A percentile compares a stretch with the other conserved stretches of the same genome.
Evolutionary conservation across 2,329 filamentous ascomycete genomes (phyloP).

Genomic region (Fusarium sp.): DNA sequence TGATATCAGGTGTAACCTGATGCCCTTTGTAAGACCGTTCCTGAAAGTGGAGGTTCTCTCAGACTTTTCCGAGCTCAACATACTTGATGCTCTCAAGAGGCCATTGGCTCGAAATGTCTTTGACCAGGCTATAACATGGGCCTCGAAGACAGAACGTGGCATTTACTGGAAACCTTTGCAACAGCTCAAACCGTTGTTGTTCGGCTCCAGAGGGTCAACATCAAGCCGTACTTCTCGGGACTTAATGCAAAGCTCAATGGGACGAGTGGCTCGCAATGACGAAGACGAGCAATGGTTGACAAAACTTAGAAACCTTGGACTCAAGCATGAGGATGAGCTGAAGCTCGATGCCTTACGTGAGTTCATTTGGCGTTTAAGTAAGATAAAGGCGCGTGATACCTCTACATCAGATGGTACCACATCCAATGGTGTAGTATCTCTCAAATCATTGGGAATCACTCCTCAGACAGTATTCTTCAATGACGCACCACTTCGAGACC

Average conservation of each 20-base stretch:
- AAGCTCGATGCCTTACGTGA: constrained; percentile 88
- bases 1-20: constrained; percentile 83
- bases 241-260: constrained; percentile 64
- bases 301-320: constrained; percentile 83
- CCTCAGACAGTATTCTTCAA: constrained; percentile 95
- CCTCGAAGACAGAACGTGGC: constrained; percentile 79
- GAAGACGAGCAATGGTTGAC: constrained; percentile 96
- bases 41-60: constrained; percentile 75
- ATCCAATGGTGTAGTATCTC: constrained; percentile 64
- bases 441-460: constrained; percentile 79
- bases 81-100: constrained; percentile 85
- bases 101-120: constrained; percentile 82
- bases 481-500: constrained; percentile 67
- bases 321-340: constrained; percentile 84
- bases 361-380: constrained; percentile 88
- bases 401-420: constrained; percentile 48
- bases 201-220: constrained; percentile 66
- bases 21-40: constrained; percentile 83
- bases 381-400: constrained; percentile 70
- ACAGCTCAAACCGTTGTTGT: constrained; percentile 70
- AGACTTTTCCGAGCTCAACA: constrained; percentile 73
- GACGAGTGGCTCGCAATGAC: constrained; percentile 77
- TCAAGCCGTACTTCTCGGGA: constrained; percentile 67
- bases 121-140: constrained; percentile 89
- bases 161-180: constrained; percentile 86